These are phyloP conservation scores for Candida sphagnicola DNA, from an alignment of 805 yeast species.

Conservation along the genomic window DNA sequence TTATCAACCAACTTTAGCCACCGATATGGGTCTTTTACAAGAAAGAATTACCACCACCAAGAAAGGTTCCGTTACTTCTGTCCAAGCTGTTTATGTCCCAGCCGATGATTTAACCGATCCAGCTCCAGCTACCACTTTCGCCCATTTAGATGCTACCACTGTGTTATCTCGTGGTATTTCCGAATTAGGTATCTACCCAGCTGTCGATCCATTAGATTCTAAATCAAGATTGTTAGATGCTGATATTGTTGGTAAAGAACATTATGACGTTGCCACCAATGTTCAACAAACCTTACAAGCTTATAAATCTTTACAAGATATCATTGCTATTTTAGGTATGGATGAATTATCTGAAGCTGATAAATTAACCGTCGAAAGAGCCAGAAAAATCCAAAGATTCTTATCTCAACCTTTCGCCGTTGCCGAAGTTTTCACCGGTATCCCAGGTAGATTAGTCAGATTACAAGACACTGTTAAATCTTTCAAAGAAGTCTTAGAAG, in stretches of 20 bases:
- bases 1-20: constrained; percentile 99
- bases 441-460: constrained; percentile 95
- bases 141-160: constrained; percentile 99
- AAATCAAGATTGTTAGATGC: constrained; percentile 98
- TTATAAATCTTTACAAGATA: constrained; percentile 99
- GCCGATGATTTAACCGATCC: constrained; percentile 99
- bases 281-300: constrained; percentile 99
- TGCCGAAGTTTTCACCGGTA: constrained; percentile 99
- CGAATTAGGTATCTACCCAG: constrained; percentile 99
- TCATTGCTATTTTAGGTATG: constrained; percentile 99
- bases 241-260: constrained; percentile 97
- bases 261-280: constrained; percentile 88
- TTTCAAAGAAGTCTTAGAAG: constrained; percentile 95
- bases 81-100: constrained; percentile 99
- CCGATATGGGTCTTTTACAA: constrained; percentile 99
- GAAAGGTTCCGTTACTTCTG: constrained; percentile 99
- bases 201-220: constrained; percentile 99
- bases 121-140: constrained; percentile 99
- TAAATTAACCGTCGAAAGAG: constrained; percentile 99
- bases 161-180: constrained; percentile 99
- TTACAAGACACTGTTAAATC: constrained; percentile 91
- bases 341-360: constrained; percentile 99
- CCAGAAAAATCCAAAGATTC: constrained; percentile 99
- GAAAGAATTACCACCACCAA: constrained; percentile 99
- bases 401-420: constrained; percentile 99